phyloP scores from a whole-genome alignment of 2,329 filamentous ascomycete genomes.

The Fusarium sp. region DNA sequence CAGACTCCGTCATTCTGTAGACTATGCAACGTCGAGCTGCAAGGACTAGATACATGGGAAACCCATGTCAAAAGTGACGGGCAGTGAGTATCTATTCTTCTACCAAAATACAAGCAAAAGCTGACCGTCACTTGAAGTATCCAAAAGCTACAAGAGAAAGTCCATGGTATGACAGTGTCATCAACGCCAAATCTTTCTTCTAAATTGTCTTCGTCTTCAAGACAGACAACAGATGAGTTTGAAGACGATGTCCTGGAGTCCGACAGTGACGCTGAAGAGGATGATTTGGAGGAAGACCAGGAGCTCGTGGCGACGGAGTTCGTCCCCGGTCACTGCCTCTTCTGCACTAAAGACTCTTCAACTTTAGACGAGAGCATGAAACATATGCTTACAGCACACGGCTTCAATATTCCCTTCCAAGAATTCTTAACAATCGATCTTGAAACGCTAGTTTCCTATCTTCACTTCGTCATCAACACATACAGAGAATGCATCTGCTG shows the following conservation, averaged over 20 bases:
- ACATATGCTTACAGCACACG: conserved; percentile 61
- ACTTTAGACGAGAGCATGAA: conserved; percentile 46
- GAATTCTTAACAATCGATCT: conserved; percentile 55
- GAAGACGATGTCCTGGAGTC: background rate
- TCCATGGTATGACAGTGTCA: background rate
- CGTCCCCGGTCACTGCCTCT: background rate
- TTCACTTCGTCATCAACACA: conserved; percentile 59
- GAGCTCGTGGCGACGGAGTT: background rate
- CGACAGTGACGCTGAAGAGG: background rate
- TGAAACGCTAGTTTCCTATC: conserved; percentile 57
- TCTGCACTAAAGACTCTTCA: background rate
- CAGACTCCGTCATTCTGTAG: background rate
- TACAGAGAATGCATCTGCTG: conserved; percentile 63
- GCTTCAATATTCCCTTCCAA: conserved; percentile 54
- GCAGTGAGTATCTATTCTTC: background rate
- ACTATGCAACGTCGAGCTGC: background rate
- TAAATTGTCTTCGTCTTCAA: fast-evolving
- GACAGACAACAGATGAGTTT: fast-evolving
- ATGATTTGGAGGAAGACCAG: background rate
- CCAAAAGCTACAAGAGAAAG: background rate
- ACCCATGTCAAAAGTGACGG: background rate
- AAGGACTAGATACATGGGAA: background rate
- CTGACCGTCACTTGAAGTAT: background rate
- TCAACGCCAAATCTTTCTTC: background rate
- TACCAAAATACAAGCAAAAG: fast-evolving